Evolutionary conservation across 331 rosid species (phyloP), one percentile per base, ranked within the genome.

Genomic region (Acacia pycnantha): DNA sequence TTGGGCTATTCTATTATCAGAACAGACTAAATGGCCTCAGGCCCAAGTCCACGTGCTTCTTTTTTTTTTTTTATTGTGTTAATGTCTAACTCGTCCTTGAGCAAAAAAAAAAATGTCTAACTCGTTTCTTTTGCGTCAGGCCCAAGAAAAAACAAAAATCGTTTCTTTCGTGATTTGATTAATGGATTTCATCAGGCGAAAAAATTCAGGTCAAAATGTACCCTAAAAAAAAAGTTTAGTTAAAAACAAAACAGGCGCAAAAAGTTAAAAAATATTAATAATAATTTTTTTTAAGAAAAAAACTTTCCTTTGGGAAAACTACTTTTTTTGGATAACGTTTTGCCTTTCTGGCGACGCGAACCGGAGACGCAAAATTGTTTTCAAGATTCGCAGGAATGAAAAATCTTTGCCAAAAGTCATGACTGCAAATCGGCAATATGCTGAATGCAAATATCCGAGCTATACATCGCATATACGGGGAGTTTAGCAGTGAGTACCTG

Each of bases 401-500:
- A 67, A 67, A 67, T 33, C 46, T 67, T 19, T 16, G 24, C 24
- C 73, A 22, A 14, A 13, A 24, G 19, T 5, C 40, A 26, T 48
- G 24, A 47, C 41, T 6, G 59, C 21, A 48, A 48, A 48, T 15
- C 58, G 26, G 26, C 59, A 27, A 8, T 46, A 71, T 2, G 11
- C 40, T 15, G 33, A 27, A 27, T 16, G 21, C 24, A 16, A 56
- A 56, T 75, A 26, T 40, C 50, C 15, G 8, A 53, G 35, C 18
- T 7, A 14, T 31, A 22, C 19, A 40, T 2, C 7, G 21, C 54
- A 43, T 19, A 8, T 22, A 68, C 48, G 58, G 37, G 16, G 33
- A 22, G 50, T 13, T 70, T 70, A 27, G 19, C 16, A 9, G 35
- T 12, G 33, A 43, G 69, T 66, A 94, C 98, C 97, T 87, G 92